A percentile compares a stretch with the other conserved stretches of the same genome.
Conservation (phyloP, 306 rosid species). For the Vachellia collinsii region DNA sequence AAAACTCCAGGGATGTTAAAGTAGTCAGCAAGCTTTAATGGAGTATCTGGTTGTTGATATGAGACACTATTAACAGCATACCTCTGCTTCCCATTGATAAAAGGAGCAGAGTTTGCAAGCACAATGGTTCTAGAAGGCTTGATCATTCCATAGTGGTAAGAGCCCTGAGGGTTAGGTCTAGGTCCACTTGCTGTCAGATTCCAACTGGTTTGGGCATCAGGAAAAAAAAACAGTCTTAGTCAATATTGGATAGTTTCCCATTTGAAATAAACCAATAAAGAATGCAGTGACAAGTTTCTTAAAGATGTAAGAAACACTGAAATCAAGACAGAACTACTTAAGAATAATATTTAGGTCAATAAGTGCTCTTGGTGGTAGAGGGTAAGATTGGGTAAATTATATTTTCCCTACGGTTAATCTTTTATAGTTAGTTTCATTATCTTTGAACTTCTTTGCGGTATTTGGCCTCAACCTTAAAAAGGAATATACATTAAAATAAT, state of each 20-base stretch:
- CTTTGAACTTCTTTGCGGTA: background rate
- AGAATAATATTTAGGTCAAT: background rate
- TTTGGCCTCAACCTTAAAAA: background rate
- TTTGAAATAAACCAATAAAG: background rate
- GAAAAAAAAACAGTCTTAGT: background rate
- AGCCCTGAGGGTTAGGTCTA: constrained; percentile 97
- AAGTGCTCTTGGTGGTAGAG: background rate
- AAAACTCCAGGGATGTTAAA: constrained; percentile 84
- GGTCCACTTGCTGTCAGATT: constrained; percentile 97
- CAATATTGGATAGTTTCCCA: background rate
- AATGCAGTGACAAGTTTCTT: background rate
- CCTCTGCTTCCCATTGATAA: constrained; percentile 89
- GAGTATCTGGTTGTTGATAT: constrained; percentile 70
- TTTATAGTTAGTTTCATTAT: background rate
- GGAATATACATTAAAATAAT: background rate
- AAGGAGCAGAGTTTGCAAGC: constrained; percentile 84
- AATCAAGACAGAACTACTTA: background rate
- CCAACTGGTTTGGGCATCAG: constrained; percentile 55
- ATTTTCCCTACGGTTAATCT: background rate
- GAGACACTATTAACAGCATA: constrained; percentile 91
- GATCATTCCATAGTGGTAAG: constrained; percentile 90
- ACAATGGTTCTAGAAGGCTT: constrained; percentile 71
- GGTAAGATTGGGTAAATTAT: background rate
- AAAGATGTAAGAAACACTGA: background rate
- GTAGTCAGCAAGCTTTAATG: constrained; percentile 84